Conservation (phyloP, 345 rosid species). For the Litchi chinensis region DNA sequence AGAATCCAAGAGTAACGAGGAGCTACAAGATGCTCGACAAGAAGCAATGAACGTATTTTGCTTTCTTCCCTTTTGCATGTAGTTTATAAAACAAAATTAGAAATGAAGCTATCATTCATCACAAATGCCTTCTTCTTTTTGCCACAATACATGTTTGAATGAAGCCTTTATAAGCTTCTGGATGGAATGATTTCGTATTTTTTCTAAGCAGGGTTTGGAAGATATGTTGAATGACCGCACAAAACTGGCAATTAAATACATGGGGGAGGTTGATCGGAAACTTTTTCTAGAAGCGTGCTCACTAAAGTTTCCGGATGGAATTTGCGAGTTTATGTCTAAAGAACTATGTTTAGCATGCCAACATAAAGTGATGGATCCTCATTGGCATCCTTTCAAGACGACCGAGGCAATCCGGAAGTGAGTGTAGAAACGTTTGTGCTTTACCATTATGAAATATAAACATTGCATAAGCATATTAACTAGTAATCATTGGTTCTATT, state of each 20-base stretch:
- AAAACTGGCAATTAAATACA: constrained; percentile 23
- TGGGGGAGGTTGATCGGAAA: constrained; percentile 35
- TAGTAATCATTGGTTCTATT: background rate
- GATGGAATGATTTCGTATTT: background rate
- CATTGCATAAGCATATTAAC: background rate
- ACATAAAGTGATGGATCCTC: constrained; percentile 17
- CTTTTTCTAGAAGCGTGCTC: constrained; percentile 25
- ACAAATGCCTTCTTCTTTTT: background rate
- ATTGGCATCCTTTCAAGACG: constrained; percentile 32
- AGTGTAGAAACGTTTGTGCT: background rate
- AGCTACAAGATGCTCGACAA: constrained; percentile 39
- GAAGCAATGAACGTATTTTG: constrained; percentile 29
- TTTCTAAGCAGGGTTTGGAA: constrained; percentile 26
- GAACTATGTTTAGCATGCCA: constrained; percentile 32
- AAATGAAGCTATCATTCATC: background rate
- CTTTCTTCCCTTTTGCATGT: background rate
- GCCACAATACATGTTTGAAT: background rate
- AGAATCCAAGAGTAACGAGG: constrained; percentile 24
- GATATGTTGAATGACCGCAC: constrained; percentile 26
- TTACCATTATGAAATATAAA: background rate
- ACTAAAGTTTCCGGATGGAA: constrained; percentile 13
- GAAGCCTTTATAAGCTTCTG: too few species aligned
- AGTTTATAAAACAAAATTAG: background rate
- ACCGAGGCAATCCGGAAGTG: constrained; percentile 24
- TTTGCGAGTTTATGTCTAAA: constrained; percentile 20